Conservation (phyloP, 2,329 filamentous ascomycete genomes). For the Exophiala viscosa region DNA sequence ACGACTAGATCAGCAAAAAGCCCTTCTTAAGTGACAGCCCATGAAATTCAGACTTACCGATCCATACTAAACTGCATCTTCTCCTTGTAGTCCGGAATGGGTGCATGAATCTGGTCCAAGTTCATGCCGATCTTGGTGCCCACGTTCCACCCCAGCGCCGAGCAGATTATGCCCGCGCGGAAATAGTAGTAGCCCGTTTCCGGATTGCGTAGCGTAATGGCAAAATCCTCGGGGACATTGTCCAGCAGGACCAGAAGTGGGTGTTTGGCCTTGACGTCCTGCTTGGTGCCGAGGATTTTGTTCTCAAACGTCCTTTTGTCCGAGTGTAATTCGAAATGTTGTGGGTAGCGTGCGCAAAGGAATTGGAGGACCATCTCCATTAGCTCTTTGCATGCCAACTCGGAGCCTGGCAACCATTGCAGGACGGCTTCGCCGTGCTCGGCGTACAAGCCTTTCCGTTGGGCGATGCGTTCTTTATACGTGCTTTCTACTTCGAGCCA, state of each 20-base stretch:
- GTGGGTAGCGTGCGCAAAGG: slow-evolving; percentile 71
- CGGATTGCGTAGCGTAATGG: slow-evolving; percentile 68
- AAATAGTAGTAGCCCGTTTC: slow-evolving; percentile 69
- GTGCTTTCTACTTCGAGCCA: slow-evolving; percentile 83
- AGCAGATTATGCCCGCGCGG: slow-evolving; percentile 73
- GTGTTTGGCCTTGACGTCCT: slow-evolving; percentile 58
- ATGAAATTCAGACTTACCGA: slow-evolving; percentile 55
- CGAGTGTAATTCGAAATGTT: slow-evolving; percentile 61
- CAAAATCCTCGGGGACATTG: slow-evolving; percentile 82
- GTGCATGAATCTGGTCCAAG: slow-evolving; percentile 67
- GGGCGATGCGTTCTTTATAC: slow-evolving; percentile 63
- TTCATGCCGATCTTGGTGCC: slow-evolving; percentile 68
- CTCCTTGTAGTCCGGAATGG: slow-evolving; percentile 77
- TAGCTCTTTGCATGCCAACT: slow-evolving; percentile 76
- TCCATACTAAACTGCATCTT: slow-evolving; percentile 90
- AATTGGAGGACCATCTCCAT: slow-evolving; percentile 86
- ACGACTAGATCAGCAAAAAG: background rate
- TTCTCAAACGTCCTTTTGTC: slow-evolving; percentile 63
- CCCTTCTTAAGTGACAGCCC: too few species aligned
- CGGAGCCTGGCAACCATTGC: slow-evolving; percentile 66
- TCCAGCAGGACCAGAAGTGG: slow-evolving; percentile 69
- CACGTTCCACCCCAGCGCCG: slow-evolving; percentile 75
- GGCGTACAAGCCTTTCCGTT: slow-evolving; percentile 63
- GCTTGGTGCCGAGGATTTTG: slow-evolving; percentile 59
- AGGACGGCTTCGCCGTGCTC: slow-evolving; percentile 64